Conservation (phyloP, 2,329 filamentous ascomycete species). For the Thelonectria discophora region DNA sequence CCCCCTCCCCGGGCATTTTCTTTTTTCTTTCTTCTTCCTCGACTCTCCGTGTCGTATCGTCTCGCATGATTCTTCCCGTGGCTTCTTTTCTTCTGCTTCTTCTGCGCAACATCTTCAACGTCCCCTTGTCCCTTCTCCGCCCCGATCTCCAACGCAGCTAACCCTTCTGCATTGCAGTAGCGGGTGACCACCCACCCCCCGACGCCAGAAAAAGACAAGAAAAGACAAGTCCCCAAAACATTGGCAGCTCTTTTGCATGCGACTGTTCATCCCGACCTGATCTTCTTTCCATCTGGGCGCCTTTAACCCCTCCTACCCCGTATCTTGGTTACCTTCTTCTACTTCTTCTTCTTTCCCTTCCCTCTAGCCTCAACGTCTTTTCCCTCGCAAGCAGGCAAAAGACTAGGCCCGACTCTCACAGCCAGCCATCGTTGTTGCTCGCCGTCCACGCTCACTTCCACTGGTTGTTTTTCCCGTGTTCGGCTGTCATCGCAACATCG, state of each 20-base stretch:
- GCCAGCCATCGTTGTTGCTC: slow-evolving; percentile 4
- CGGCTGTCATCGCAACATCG: slow-evolving; percentile 8
- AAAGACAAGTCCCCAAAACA: slow-evolving; percentile 29
- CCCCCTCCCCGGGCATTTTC: slow-evolving; percentile 33
- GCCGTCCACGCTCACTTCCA: slow-evolving; percentile 10
- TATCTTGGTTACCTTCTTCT: slow-evolving; percentile 12
- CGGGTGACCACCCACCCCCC: slow-evolving; percentile 32
- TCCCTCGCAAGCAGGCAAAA: slow-evolving; percentile 9
- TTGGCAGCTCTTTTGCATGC: slow-evolving; percentile 35
- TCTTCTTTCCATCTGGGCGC: slow-evolving; percentile 15
- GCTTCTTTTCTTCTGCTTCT: slow-evolving; percentile 22
- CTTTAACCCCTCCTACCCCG: slow-evolving; percentile 20
- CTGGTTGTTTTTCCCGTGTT: slow-evolving; percentile 5
- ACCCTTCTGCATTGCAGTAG: slow-evolving; percentile 47
- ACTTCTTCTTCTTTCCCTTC: slow-evolving; percentile 11
- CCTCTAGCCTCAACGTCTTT: not conserved
- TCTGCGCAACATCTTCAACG: slow-evolving; percentile 23
- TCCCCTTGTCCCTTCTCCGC: slow-evolving; percentile 22
- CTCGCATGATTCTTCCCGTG: slow-evolving; percentile 14
- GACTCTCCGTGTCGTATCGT: slow-evolving; percentile 22
- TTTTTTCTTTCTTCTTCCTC: slow-evolving; percentile 40
- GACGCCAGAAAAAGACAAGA: slow-evolving; percentile 26
- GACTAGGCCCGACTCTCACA: not conserved
- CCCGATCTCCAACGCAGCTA: slow-evolving; percentile 44
- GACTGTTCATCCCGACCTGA: slow-evolving; percentile 25